Percentiles rank a stretch among this genome's conserved stretches.
Conservation (phyloP, 495 filamentous ascomycete species). For the Cercophora samala region DNA sequence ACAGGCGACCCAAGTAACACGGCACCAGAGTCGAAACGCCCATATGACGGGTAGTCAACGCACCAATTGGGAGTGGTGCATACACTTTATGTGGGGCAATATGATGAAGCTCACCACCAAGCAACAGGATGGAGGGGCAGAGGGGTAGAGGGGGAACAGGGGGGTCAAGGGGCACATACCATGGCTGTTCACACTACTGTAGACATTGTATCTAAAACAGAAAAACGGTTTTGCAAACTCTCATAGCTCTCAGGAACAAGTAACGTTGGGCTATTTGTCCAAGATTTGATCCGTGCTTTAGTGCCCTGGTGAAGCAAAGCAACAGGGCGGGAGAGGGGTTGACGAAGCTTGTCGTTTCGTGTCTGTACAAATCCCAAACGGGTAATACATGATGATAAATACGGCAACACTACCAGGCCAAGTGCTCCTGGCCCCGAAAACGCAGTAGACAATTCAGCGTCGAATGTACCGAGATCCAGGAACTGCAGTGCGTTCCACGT, state of each 20-base stretch:
- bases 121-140: neutral
- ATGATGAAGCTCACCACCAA: neutral
- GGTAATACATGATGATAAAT: neutral
- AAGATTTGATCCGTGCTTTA: neutral
- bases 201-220: no score
- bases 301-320: neutral
- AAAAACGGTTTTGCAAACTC: no score
- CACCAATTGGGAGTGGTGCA: neutral
- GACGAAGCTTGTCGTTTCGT: neutral
- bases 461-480: neutral
- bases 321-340: neutral
- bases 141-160: no score
- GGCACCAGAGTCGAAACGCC: neutral
- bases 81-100: neutral
- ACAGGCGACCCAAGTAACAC: neutral
- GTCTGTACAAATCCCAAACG: neutral
- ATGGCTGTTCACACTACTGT: no score
- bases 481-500: neutral
- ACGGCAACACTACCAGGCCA: neutral
- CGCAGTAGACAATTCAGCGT: neutral
- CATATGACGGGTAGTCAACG: neutral
- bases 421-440: neutral
- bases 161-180: neutral
- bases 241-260: neutral
- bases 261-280: neutral